phyloP scores from a whole-genome alignment of 78 protist species.

The Dictyostelium intermedium region DNA sequence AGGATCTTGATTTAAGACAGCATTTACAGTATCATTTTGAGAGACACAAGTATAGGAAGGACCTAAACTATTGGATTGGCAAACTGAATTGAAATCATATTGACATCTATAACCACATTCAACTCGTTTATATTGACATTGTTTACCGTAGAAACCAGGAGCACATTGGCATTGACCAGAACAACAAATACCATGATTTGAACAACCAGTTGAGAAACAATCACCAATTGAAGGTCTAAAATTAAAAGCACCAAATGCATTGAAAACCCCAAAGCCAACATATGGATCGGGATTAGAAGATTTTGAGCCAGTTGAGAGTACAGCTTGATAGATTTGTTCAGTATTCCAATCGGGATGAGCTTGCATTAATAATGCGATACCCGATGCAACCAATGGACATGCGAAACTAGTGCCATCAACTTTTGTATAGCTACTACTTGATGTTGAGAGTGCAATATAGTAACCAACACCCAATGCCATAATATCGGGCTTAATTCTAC shows the following conservation, averaged over 20 bases:
- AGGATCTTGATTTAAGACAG: background rate
- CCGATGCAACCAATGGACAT: conserved; percentile 60
- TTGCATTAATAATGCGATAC: conserved; percentile 55
- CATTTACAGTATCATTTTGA: background rate
- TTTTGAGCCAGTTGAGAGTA: background rate
- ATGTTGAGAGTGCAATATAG: background rate
- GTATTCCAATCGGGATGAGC: conserved; percentile 44
- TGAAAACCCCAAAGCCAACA: conserved; percentile 36
- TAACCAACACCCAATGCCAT: conserved; percentile 15
- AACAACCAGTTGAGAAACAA: background rate
- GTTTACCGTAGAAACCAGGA: conserved; percentile 7
- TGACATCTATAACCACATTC: background rate
- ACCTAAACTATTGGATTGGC: background rate
- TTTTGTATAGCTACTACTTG: background rate
- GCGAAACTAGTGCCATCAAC: conserved; percentile 68
- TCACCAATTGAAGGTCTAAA: background rate
- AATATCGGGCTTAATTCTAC: conserved; percentile 75
- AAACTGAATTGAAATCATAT: background rate
- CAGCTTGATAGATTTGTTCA: conserved; percentile 28
- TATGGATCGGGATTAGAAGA: background rate
- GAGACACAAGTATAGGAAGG: background rate
- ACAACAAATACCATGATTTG: conserved; percentile 35
- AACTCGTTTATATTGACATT: conserved; percentile 22
- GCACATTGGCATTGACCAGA: conserved; percentile 18
- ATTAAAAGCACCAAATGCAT: conserved; percentile 9